These are phyloP conservation scores for Globisporangium nagaii DNA, from an alignment of 352 stramenopile genomes.

Conservation along the genomic window DNA sequence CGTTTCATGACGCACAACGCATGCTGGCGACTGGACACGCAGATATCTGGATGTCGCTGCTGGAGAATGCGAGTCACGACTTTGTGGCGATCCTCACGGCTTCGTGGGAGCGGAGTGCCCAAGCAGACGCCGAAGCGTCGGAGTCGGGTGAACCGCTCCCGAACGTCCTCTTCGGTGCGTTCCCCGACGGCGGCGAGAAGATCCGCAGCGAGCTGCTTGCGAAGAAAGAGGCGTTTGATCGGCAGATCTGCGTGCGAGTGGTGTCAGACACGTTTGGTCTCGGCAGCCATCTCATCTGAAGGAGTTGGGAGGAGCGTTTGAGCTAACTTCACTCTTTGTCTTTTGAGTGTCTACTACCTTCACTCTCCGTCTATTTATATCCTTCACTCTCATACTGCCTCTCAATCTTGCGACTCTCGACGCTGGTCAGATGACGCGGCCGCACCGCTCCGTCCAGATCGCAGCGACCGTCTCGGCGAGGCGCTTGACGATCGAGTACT, in stretches of 20 bases:
- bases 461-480: slow-evolving; percentile 20
- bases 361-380: too few species aligned
- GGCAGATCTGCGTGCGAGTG: slow-evolving; percentile 7
- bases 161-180: slow-evolving; percentile 23
- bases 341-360: too few species aligned
- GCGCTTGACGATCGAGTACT: slow-evolving; percentile 49
- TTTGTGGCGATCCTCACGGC: slow-evolving; percentile 32
- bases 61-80: slow-evolving; percentile 31
- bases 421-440: background rate
- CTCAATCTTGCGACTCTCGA: too few species aligned
- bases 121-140: background rate
- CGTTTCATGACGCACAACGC: slow-evolving; percentile 2
- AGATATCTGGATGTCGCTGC: slow-evolving; percentile 22
- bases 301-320: too few species aligned
- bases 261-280: slow-evolving; percentile 8
- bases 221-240: slow-evolving; percentile 36
- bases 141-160: slow-evolving; percentile 1
- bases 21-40: slow-evolving; percentile 14
- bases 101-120: slow-evolving; percentile 34
- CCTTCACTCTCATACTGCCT: too few species aligned
- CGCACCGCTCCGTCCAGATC: slow-evolving; percentile 10
- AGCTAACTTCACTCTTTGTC: too few species aligned
- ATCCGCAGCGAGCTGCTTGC: slow-evolving; percentile 26
- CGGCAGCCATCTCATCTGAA: too few species aligned
- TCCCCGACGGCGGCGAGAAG: slow-evolving; percentile 28